Evolutionary conservation across 2,329 filamentous ascomycete species (phyloP).

Genomic region (Aspergillus sp.): DNA sequence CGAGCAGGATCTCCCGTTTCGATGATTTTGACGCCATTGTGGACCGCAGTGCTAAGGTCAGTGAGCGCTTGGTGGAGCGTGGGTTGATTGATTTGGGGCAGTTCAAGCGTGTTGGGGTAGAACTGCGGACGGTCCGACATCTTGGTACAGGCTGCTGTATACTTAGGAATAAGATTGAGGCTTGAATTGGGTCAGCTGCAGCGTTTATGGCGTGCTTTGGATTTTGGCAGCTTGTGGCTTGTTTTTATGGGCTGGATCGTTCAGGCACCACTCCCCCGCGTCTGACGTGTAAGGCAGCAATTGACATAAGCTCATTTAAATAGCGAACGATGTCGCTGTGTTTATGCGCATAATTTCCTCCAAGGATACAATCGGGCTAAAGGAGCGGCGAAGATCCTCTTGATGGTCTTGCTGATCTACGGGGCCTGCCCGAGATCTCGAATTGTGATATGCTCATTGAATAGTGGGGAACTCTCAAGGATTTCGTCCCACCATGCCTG

Average conservation of each 20-base stretch:
- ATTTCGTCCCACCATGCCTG: neutral
- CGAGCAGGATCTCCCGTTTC: neutral
- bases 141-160: neutral
- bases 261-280: neutral
- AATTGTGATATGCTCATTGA: neutral
- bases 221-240: neutral
- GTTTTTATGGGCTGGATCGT: neutral
- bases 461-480: neutral
- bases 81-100: neutral
- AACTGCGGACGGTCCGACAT: slow-evolving; percentile 1
- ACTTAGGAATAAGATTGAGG: neutral
- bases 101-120: neutral
- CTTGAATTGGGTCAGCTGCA: neutral
- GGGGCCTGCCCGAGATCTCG: neutral
- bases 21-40: slow-evolving; percentile 3
- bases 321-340: too few relatives aligned
- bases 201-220: neutral
- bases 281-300: neutral
- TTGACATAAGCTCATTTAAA: neutral
- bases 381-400: too few relatives aligned
- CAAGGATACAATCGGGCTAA: too few relatives aligned
- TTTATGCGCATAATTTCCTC: too few relatives aligned
- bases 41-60: neutral
- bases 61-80: neutral
- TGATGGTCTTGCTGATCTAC: too few relatives aligned